Base-by-base conservation (phyloP, 129 eudicot genomes). In the Artemisia annua region DNA sequence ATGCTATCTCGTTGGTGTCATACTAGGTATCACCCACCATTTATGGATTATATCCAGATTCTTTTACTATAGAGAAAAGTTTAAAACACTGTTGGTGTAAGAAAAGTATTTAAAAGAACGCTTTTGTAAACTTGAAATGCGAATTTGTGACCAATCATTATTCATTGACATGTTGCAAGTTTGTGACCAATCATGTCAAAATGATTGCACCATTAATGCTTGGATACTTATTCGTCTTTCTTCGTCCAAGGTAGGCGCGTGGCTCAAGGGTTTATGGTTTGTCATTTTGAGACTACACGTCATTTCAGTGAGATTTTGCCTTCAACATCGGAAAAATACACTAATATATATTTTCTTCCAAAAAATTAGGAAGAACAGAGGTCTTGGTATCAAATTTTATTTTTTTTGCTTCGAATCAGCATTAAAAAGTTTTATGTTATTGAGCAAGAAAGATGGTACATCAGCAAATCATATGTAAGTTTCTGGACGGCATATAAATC, bases 11-110 rank as follows among this genome's bases (percentile, higher is more conserved):
- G 2, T 39, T 39, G 7, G 46, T n/a, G n/a, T n/a, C n/a, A n/a
- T n/a, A n/a, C 57, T 56, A 57, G 66, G 66, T 19, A 18, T 19
- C n/a, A 14, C 66, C 39, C 63, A 13, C 66, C 58, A 57, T 71
- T 48, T 48, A 44, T 48, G 43, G 48, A 70, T 56, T 63, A 56
- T 18, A 5, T 70, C 13, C 9, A 19, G 6, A n/a, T 69, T 9
- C 44, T 59, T 39, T 39, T 39, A 7, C 10, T 39, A 7, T 39
- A 7, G 10, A 39, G 2, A 39, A 39, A 2, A 56, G 15, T 43
- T 56, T 20, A 57, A 19, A 43, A 48, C 35, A 52, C 12, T 15
- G 18, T 51, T 3, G n/a, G 46, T 71, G 67, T 9, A 43, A 43
- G 44, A 55, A 57, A n/a, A 14, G 11, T 9, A 16, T 39, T n/a